Evolutionary conservation across 2,329 filamentous ascomycete genomes (phyloP).

Genomic region (Colletotrichum sp.): DNA sequence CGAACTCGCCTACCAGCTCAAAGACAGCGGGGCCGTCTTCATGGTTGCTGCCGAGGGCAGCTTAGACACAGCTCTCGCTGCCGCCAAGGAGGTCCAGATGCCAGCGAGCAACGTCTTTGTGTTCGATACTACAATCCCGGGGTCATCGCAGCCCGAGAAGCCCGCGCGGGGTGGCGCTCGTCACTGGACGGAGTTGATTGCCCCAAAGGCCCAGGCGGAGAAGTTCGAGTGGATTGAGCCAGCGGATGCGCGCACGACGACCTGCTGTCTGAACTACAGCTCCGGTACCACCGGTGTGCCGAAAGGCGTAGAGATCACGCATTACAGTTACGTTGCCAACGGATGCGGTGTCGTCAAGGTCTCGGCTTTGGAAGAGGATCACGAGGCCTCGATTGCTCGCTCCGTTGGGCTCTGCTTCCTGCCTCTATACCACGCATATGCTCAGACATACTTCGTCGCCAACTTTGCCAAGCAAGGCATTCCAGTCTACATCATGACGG

Average conservation of each 20-base stretch:
- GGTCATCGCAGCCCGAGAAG: constrained; percentile 16
- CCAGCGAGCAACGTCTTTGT: constrained; percentile 62
- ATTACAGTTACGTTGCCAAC: constrained; percentile 78
- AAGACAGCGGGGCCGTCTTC: constrained; percentile 71
- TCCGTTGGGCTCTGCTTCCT: constrained; percentile 67
- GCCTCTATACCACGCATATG: constrained; percentile 78
- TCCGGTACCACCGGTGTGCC: constrained; percentile 81
- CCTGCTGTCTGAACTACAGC: constrained; percentile 79
- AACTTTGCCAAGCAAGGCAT: constrained; percentile 59
- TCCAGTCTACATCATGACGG: constrained; percentile 79
- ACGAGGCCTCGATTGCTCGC: constrained; percentile 42
- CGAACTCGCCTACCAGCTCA: constrained; percentile 78
- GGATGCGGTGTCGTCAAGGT: constrained; percentile 63
- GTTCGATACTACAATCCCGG: constrained; percentile 62
- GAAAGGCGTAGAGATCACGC: constrained; percentile 85
- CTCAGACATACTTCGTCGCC: constrained; percentile 74
- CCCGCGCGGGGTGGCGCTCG: constrained; percentile 42
- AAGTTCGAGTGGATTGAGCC: constrained; percentile 69
- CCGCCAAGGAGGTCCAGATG: constrained; percentile 64
- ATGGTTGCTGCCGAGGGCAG: constrained; percentile 67
- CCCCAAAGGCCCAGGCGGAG: constrained; percentile 53
- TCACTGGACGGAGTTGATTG: constrained; percentile 71
- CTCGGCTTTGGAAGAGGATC: constrained; percentile 49
- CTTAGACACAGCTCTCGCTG: constrained; percentile 69
- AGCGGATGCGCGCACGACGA: constrained; percentile 52